Conservation (phyloP, 2,329 filamentous ascomycete genomes). For the Colletotrichum eleusines region DNA sequence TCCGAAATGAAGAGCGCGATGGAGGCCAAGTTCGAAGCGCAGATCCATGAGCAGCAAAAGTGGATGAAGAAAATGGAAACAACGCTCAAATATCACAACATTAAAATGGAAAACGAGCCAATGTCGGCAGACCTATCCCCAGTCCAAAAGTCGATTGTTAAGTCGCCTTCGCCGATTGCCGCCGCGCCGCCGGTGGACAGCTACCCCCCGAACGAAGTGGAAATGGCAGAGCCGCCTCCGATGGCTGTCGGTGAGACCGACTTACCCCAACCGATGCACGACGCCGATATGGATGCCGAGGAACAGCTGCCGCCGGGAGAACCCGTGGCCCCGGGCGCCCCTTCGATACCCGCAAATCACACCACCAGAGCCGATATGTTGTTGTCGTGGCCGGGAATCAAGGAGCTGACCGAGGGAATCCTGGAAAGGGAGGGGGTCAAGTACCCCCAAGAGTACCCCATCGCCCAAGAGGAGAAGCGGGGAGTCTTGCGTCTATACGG, state of each 20-base stretch:
- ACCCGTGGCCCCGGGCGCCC: constrained; percentile 67
- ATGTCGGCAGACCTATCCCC: constrained; percentile 9
- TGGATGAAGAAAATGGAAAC: constrained; percentile 28
- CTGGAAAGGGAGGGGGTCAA: constrained; percentile 64
- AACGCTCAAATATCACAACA: constrained; percentile 4
- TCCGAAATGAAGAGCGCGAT: constrained; percentile 45
- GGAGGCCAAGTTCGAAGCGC: constrained; percentile 31
- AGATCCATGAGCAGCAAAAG: constrained; percentile 10
- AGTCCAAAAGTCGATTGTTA: constrained; percentile 11
- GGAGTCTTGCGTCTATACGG: constrained; percentile 83
- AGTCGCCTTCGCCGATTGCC: constrained; percentile 12
- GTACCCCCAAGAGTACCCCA: constrained; percentile 78
- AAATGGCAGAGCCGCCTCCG: constrained; percentile 43
- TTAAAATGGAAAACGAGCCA: constrained; percentile 39
- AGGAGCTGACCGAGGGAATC: constrained; percentile 68
- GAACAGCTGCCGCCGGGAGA: constrained; percentile 57
- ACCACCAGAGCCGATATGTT: constrained; percentile 90
- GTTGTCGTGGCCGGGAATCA: constrained; percentile 78
- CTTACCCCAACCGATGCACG: constrained; percentile 46
- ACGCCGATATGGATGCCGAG: constrained; percentile 61
- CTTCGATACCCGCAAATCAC: constrained; percentile 85
- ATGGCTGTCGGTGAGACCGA: constrained; percentile 46
- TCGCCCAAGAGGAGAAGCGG: constrained; percentile 78
- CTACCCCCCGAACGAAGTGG: constrained; percentile 4
- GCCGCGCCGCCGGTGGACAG: constrained; percentile 5